These are phyloP conservation scores for Candida sanyaensis DNA, from an alignment of 1,139 yeast genomes.

Conservation along the genomic window DNA sequence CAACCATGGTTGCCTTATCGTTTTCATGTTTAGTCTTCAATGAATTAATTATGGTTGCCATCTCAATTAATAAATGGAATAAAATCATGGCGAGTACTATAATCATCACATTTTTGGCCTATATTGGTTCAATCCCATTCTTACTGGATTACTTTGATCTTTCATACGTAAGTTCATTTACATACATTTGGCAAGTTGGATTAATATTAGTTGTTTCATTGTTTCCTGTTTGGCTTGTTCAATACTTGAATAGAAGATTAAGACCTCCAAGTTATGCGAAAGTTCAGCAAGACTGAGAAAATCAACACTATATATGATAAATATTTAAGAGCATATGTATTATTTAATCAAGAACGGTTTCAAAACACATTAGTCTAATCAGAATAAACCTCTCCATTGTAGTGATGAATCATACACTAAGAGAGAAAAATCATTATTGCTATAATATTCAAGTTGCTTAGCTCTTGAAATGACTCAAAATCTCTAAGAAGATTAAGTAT, in stretches of 20 bases:
- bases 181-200: constrained; percentile 70
- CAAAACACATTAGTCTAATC: too few relatives aligned
- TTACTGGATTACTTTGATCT: constrained; percentile 83
- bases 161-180: constrained; percentile 54
- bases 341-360: too few relatives aligned
- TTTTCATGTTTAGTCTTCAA: constrained; percentile 80
- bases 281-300: constrained; percentile 66
- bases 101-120: constrained; percentile 66
- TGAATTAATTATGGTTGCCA: constrained; percentile 90
- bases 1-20: constrained; percentile 80
- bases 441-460: too few relatives aligned
- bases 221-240: constrained; percentile 87
- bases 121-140: constrained; percentile 76
- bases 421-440: too few relatives aligned
- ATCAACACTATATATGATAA: too few relatives aligned
- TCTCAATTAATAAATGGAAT: constrained; percentile 91
- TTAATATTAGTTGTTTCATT: constrained; percentile 70
- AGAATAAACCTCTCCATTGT: too few relatives aligned
- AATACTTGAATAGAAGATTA: constrained; percentile 68
- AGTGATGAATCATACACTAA: too few relatives aligned
- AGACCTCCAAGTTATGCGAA: constrained; percentile 98
- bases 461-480: too few relatives aligned
- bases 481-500: too few relatives aligned
- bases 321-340: too few relatives aligned
- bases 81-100: constrained; percentile 74